Evolutionary conservation across 2,329 filamentous ascomycete genomes (phyloP).

Genomic region (Clarireedia hainanense): DNA sequence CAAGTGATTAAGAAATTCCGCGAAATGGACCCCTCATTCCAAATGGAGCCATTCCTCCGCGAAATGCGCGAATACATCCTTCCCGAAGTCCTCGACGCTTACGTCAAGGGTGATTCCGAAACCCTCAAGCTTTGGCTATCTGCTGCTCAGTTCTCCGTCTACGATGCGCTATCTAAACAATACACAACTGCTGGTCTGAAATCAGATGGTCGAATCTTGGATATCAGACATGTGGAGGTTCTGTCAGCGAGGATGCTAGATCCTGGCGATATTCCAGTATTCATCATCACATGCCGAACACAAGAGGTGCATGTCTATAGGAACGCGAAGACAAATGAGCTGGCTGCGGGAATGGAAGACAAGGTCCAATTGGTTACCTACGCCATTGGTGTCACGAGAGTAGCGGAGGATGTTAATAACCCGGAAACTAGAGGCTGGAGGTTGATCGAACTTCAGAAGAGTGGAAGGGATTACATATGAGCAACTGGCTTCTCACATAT

Average conservation of each 20-base stretch:
- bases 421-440: conserved; percentile 95
- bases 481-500: neutral
- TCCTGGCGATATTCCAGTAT: conserved; percentile 83
- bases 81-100: conserved; percentile 93
- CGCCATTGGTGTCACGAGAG: conserved; percentile 88
- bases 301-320: conserved; percentile 97
- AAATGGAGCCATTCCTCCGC: conserved; percentile 87
- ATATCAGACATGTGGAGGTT: conserved; percentile 91
- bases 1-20: conserved; percentile 98
- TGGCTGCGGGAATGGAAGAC: conserved; percentile 97
- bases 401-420: conserved; percentile 93
- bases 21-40: conserved; percentile 89
- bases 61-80: conserved; percentile 98
- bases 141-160: conserved; percentile 92
- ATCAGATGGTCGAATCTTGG: conserved; percentile 88
- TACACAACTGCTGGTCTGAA: conserved; percentile 90
- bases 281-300: conserved; percentile 92
- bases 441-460: conserved; percentile 98
- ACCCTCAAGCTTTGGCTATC: conserved; percentile 93
- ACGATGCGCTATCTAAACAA: conserved; percentile 93
- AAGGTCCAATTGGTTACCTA: conserved; percentile 98
- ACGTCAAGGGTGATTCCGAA: conserved; percentile 91
- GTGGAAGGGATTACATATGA: conserved; percentile 81
- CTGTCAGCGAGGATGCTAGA: conserved; percentile 73
- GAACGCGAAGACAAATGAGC: conserved; percentile 79